A percentile compares a stretch with the other conserved stretches of the same genome.
phyloP scores from a whole-genome alignment of 2,329 filamentous ascomycete genomes.

The Pseudocercospora crystallina region DNA sequence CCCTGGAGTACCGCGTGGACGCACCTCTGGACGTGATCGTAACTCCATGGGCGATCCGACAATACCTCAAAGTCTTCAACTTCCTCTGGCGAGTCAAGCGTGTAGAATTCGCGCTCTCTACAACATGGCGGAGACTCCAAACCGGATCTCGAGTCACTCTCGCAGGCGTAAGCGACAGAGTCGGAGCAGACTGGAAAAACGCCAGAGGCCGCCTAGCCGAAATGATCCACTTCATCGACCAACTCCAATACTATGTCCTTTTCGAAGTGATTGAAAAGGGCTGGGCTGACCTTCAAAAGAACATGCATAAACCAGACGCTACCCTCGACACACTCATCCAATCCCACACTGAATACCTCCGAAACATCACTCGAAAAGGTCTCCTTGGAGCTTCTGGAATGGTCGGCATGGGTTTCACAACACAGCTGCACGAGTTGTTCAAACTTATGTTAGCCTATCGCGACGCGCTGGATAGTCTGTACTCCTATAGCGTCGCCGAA shows the following conservation, averaged over 20 bases:
- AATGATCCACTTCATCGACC: slow-evolving; percentile 97
- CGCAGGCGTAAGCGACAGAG: slow-evolving; percentile 67
- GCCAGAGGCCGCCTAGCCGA: slow-evolving; percentile 87
- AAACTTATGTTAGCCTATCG: slow-evolving; percentile 93
- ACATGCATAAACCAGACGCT: slow-evolving; percentile 72
- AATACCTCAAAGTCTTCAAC: slow-evolving; percentile 99
- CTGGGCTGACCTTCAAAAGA: slow-evolving; percentile 85
- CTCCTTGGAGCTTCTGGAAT: slow-evolving; percentile 67
- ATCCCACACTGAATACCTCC: slow-evolving; percentile 87
- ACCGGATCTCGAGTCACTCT: slow-evolving; percentile 92
- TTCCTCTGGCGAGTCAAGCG: slow-evolving; percentile 98
- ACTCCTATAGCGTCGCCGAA: slow-evolving; percentile 91
- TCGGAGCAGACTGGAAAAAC: slow-evolving; percentile 72
- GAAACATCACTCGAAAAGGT: slow-evolving; percentile 93
- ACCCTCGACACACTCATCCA: slow-evolving; percentile 94
- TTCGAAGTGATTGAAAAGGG: slow-evolving; percentile 98
- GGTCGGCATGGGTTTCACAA: slow-evolving; percentile 67
- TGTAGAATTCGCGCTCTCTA: slow-evolving; percentile 88
- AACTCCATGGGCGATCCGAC: slow-evolving; percentile 89
- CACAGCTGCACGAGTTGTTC: slow-evolving; percentile 87
- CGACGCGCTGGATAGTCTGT: slow-evolving; percentile 88
- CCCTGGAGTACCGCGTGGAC: slow-evolving; percentile 96
- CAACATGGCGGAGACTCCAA: slow-evolving; percentile 93
- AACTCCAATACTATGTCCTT: slow-evolving; percentile 96
- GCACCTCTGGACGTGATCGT: slow-evolving; percentile 96